phyloP scores from a whole-genome alignment of 2,329 filamentous ascomycete species.

The Sclerotinia borealis region DNA sequence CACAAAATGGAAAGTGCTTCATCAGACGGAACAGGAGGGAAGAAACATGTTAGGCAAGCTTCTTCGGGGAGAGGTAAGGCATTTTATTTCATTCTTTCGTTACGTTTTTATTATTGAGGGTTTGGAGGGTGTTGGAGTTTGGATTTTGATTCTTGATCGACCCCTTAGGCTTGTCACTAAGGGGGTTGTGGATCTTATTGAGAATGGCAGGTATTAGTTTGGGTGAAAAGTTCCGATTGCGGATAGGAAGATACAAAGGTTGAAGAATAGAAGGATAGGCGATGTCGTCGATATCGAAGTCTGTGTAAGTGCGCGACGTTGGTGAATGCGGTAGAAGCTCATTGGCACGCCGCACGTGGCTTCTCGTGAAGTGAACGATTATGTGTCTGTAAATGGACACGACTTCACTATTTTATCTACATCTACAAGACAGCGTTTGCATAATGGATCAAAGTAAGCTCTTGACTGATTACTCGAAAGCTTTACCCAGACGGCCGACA shows the following conservation, averaged over 20 bases:
- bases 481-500: conserved; percentile 57
- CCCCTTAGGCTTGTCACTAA: neutral
- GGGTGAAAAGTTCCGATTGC: neutral
- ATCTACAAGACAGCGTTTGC: too few species aligned
- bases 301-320: neutral
- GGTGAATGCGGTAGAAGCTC: neutral
- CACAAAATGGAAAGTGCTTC: conserved; percentile 1
- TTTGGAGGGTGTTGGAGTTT: neutral
- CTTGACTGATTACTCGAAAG: conserved; percentile 12
- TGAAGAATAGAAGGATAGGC: neutral
- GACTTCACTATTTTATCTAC: neutral
- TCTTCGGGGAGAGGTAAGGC: conserved; percentile 12
- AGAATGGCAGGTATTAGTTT: neutral
- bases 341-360: neutral
- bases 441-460: neutral
- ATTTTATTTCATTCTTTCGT: neutral
- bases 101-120: neutral
- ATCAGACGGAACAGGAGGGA: neutral
- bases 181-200: neutral
- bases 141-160: neutral
- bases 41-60: conserved; percentile 8
- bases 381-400: neutral
- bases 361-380: neutral
- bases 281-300: neutral
- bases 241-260: too few species aligned